phyloP scores from a whole-genome alignment of 2,329 filamentous ascomycete species.

The Aspergillus bombycis region DNA sequence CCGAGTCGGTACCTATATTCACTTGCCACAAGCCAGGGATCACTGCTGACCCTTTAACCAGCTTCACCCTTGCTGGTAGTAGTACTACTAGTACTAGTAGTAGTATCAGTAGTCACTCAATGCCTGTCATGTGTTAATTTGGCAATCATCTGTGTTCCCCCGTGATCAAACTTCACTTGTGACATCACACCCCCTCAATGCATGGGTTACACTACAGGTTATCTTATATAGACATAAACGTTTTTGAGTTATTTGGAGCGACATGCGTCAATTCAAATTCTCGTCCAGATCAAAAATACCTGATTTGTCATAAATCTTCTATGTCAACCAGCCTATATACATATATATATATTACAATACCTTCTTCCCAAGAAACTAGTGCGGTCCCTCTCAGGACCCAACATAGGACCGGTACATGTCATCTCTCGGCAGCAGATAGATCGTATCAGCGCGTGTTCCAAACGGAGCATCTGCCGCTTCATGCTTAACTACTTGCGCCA shows the following conservation, averaged over 20 bases:
- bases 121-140: neutral
- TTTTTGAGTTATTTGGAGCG: neutral
- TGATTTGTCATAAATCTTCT: neutral
- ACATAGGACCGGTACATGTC: conserved; percentile 23
- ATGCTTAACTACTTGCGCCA: conserved; percentile 24
- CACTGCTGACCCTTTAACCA: neutral
- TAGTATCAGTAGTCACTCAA: no score
- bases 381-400: neutral
- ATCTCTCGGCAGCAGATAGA: conserved; percentile 27
- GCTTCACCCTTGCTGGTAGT: neutral
- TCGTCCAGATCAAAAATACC: neutral
- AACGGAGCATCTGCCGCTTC: conserved; percentile 13
- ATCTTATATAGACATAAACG: neutral
- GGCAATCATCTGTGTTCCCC: neutral
- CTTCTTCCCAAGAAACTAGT: neutral
- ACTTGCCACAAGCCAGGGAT: neutral
- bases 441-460: conserved; percentile 31
- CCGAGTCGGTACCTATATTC: neutral
- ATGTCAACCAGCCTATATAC: neutral
- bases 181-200: neutral
- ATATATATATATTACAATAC: neutral
- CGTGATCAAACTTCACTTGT: neutral
- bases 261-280: neutral
- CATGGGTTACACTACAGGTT: neutral
- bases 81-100: no score